Evolutionary conservation across 2,329 filamentous ascomycete species (phyloP).

Genomic region (Beauveria medogensis): DNA sequence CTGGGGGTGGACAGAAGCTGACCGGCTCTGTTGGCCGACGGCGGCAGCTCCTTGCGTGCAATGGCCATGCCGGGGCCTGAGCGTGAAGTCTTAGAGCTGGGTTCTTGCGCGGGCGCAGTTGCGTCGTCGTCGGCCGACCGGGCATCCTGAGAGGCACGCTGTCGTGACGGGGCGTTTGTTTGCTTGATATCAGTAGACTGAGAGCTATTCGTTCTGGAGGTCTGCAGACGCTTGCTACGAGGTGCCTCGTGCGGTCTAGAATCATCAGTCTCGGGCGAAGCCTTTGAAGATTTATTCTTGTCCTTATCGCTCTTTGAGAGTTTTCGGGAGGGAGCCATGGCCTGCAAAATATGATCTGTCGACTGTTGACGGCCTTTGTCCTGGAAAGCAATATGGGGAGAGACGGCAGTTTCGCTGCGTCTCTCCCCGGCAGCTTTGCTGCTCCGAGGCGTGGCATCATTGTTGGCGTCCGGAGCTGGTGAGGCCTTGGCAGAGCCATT

Average conservation of each 20-base stretch:
- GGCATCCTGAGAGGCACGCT: constrained; percentile 32
- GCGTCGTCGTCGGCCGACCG: constrained; percentile 48
- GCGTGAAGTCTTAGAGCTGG: constrained; percentile 31
- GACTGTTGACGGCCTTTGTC: constrained; percentile 62
- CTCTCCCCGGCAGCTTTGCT: constrained; percentile 43
- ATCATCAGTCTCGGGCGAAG: constrained; percentile 32
- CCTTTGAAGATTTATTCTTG: constrained; percentile 21
- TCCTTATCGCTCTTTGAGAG: constrained; percentile 37
- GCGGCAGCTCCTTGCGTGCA: constrained; percentile 56
- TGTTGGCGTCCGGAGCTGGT: constrained; percentile 39
- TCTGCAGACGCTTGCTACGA: constrained; percentile 45
- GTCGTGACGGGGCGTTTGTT: constrained; percentile 26
- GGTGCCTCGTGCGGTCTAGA: constrained; percentile 80
- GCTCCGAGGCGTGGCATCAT: constrained; percentile 47
- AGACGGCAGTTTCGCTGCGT: constrained; percentile 41
- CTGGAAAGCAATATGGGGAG: constrained; percentile 86
- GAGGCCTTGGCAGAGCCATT: constrained; percentile 46
- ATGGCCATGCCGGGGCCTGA: constrained; percentile 39
- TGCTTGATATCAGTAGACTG: constrained; percentile 32
- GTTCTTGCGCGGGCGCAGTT: constrained; percentile 33
- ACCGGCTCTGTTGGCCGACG: constrained; percentile 35
- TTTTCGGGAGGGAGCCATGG: constrained; percentile 41
- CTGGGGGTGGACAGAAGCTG: constrained; percentile 18
- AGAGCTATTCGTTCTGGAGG: constrained; percentile 34
- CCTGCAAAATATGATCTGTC: constrained; percentile 48